Conservation (phyloP, 352 stramenopile genomes). For the Globisporangium iwayamae region DNA sequence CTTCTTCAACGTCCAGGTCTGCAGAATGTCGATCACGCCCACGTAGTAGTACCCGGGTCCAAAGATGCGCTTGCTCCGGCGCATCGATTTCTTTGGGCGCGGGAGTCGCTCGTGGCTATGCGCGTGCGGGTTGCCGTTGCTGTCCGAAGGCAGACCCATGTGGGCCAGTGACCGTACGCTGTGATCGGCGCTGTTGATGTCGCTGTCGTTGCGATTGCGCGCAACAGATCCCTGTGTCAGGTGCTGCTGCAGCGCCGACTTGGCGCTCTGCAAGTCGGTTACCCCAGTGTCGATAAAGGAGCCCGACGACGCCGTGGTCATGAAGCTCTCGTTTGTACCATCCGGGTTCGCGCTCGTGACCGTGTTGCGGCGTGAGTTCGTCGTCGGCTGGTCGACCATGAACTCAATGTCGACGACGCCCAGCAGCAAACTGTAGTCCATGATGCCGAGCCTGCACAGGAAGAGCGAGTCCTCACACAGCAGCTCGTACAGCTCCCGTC, state of each 20-base stretch:
- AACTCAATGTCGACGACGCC: conserved; percentile 85
- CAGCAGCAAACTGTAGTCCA: conserved; percentile 90
- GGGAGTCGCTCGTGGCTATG: conserved; percentile 24
- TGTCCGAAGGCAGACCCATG: conserved; percentile 7
- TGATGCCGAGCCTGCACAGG: conserved; percentile 74
- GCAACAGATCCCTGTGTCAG: neutral
- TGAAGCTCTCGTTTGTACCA: conserved; percentile 36
- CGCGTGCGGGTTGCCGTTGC: conserved; percentile 17
- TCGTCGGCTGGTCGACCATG: conserved; percentile 48
- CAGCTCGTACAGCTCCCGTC: conserved; percentile 58
- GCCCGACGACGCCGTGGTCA: conserved; percentile 21
- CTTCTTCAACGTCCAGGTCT: conserved; percentile 87
- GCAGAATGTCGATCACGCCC: conserved; percentile 89
- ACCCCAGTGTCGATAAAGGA: conserved; percentile 10
- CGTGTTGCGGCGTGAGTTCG: conserved; percentile 23
- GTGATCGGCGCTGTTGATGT: neutral
- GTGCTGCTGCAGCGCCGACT: neutral
- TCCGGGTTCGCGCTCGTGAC: conserved; percentile 26
- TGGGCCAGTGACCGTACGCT: conserved; percentile 9
- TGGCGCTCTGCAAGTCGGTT: neutral
- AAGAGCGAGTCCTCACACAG: conserved; percentile 76
- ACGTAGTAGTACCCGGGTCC: conserved; percentile 88
- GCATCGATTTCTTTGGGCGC: conserved; percentile 45
- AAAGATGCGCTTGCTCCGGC: conserved; percentile 75
- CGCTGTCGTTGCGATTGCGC: conserved; percentile 9